Evolutionary conservation across 2,329 filamentous ascomycete genomes (phyloP).

Genomic region (Botrytis elliptica): DNA sequence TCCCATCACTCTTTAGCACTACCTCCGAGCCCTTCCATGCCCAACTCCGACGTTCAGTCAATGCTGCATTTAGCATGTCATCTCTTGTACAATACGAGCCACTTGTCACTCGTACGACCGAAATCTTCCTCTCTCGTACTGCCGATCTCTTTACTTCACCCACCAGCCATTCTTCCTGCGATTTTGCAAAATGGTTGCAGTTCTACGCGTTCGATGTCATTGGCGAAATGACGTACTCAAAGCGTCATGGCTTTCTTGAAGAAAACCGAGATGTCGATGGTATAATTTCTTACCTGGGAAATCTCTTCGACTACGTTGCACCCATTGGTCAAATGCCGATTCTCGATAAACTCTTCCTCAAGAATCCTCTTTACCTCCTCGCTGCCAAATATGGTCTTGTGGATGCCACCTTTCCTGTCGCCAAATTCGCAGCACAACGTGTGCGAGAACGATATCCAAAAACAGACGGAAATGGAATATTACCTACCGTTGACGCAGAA

Average conservation of each 20-base stretch:
- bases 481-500: conserved; percentile 27
- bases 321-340: conserved; percentile 74
- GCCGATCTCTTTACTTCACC: conserved; percentile 51
- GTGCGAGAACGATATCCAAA: conserved; percentile 60
- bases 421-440: conserved; percentile 66
- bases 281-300: conserved; percentile 63
- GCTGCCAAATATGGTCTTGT: conserved; percentile 65
- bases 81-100: conserved; percentile 76
- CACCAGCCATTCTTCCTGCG: conserved; percentile 43
- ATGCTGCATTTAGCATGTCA: conserved; percentile 75
- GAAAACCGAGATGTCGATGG: conserved; percentile 72
- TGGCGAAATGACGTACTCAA: conserved; percentile 73
- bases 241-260: conserved; percentile 73
- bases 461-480: conserved; percentile 17
- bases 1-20: conserved; percentile 75
- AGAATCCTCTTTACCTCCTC: conserved; percentile 71
- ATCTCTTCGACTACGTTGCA: conserved; percentile 68
- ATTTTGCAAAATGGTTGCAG: conserved; percentile 72
- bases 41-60: conserved; percentile 72
- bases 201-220: conserved; percentile 83
- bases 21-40: conserved; percentile 74
- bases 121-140: conserved; percentile 66
- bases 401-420: conserved; percentile 70
- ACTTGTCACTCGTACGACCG: conserved; percentile 72
- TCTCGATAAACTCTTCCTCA: conserved; percentile 67